A percentile compares a stretch with the other conserved stretches of the same genome.
These are phyloP conservation scores for Metarhizium robertsii DNA, from an alignment of 2,329 filamentous ascomycete genomes.

Conservation along the genomic window DNA sequence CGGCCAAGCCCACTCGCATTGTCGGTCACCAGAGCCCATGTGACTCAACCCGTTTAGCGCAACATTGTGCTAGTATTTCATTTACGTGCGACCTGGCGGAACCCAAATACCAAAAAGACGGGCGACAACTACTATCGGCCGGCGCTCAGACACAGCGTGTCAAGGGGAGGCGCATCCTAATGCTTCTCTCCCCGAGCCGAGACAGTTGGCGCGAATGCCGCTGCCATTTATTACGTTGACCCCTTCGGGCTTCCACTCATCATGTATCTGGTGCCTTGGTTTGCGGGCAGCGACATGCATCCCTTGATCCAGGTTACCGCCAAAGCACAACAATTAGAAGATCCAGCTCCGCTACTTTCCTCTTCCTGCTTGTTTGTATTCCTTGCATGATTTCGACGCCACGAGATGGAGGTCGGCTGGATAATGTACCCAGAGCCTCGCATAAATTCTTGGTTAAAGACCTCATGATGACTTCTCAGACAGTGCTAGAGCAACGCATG, in stretches of 20 bases:
- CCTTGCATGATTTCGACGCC: neutral
- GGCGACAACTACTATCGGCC: neutral
- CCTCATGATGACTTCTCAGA: neutral
- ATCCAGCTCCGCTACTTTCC: too few species aligned
- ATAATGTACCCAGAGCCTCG: neutral
- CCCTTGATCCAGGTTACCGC: neutral
- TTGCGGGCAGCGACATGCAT: neutral
- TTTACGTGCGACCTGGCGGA: neutral
- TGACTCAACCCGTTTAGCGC: conserved; percentile 7
- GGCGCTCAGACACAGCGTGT: neutral
- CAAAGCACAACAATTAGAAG: neutral
- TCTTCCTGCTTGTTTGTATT: neutral
- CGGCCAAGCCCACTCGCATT: conserved; percentile 9
- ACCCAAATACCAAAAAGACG: neutral
- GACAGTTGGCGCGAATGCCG: neutral
- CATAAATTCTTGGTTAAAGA: too few species aligned
- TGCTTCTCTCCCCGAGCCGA: neutral
- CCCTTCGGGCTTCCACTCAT: neutral
- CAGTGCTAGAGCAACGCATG: neutral
- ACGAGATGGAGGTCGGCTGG: neutral
- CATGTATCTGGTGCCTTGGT: neutral
- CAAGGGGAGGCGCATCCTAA: neutral
- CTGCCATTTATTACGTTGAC: neutral
- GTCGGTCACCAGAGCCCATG: conserved; percentile 7
- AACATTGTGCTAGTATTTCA: neutral